Conservation (phyloP, 164 flowering plant species). For the Stephania cephalantha region DNA sequence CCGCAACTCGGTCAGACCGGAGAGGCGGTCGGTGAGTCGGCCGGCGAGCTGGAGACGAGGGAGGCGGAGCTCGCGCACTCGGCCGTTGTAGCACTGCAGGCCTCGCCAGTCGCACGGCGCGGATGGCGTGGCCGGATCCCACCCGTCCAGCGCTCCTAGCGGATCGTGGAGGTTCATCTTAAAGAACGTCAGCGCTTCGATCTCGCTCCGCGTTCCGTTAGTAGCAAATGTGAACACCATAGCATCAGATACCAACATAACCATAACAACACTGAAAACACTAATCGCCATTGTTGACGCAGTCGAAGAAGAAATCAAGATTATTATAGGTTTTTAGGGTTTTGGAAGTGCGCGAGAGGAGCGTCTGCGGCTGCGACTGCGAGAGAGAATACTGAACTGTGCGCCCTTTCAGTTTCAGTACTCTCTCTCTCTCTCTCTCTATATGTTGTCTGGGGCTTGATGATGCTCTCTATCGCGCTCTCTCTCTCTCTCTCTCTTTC, state of each 20-base stretch:
- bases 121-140: slow-evolving; percentile 57
- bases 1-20: slow-evolving; percentile 30
- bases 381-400: neutral
- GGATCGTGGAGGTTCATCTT: slow-evolving; percentile 62
- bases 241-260: slow-evolving; percentile 10
- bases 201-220: slow-evolving; percentile 28
- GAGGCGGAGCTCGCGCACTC: slow-evolving; percentile 70
- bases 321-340: neutral
- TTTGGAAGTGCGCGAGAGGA: slow-evolving; percentile 4
- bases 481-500: neutral
- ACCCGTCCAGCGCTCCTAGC: slow-evolving; percentile 53
- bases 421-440: slow-evolving; percentile 3
- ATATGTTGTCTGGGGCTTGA: neutral
- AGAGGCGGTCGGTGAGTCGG: slow-evolving; percentile 23
- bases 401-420: neutral
- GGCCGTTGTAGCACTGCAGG: slow-evolving; percentile 38
- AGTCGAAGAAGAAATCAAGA: neutral
- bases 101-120: slow-evolving; percentile 99
- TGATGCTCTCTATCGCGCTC: neutral
- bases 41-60: slow-evolving; percentile 69
- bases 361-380: slow-evolving; percentile 1
- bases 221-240: slow-evolving; percentile 16
- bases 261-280: slow-evolving; percentile 13
- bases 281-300: slow-evolving; percentile 11
- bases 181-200: slow-evolving; percentile 50